A percentile compares a stretch with the other conserved stretches of the same genome.
These are phyloP conservation scores for Silene coronaria DNA, from an alignment of 179 eudicot genomes.

Conservation along the genomic window DNA sequence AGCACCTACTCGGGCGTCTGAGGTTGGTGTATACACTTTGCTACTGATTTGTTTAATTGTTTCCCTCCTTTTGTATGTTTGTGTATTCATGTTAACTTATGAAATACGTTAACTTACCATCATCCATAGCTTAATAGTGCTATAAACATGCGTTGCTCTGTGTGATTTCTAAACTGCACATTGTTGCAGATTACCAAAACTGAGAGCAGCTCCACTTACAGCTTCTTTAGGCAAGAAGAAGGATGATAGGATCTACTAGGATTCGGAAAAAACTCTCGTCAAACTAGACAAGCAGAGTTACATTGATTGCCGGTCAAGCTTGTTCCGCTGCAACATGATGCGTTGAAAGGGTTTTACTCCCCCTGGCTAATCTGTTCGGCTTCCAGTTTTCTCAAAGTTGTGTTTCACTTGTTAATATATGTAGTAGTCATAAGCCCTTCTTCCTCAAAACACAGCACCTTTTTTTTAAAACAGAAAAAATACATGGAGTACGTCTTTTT, in stretches of 20 bases:
- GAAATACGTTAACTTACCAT: neutral
- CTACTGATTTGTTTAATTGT: neutral
- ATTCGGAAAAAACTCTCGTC: neutral
- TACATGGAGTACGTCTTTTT: neutral
- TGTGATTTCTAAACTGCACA: neutral
- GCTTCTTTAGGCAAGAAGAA: constrained; percentile 67
- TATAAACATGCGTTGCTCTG: neutral
- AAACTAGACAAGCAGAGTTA: neutral
- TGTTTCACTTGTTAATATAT: constrained; percentile 15
- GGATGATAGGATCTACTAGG: constrained; percentile 17
- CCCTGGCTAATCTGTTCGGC: neutral
- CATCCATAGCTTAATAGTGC: neutral
- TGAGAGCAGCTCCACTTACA: constrained; percentile 65
- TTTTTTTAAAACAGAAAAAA: neutral
- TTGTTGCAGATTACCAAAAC: constrained; percentile 63
- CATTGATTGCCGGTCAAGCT: neutral
- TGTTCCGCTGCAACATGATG: neutral
- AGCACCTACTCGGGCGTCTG: constrained; percentile 52
- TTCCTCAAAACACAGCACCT: neutral
- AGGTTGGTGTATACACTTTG: constrained; percentile 44
- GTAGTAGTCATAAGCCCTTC: constrained; percentile 15
- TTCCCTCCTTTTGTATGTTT: neutral
- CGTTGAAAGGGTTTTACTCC: neutral
- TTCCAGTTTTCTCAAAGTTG: constrained; percentile 1
- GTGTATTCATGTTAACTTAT: neutral